These are phyloP conservation scores for Lomentospora prolificans DNA, from an alignment of 2,329 filamentous ascomycete species.

Conservation along the genomic window DNA sequence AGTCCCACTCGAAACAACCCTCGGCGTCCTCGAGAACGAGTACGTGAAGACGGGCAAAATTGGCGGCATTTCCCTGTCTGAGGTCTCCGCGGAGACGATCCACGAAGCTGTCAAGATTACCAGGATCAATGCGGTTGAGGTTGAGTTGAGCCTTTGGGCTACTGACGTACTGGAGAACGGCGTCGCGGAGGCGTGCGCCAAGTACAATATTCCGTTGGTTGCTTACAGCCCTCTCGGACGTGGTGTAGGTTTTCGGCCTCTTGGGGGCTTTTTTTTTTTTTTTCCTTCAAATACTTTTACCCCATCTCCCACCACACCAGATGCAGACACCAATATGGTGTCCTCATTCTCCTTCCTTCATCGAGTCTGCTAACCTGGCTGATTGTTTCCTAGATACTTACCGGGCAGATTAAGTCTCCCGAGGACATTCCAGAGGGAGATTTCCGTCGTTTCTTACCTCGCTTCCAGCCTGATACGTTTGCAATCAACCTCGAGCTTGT, in stretches of 20 bases:
- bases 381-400: conserved; percentile 31
- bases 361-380: background rate
- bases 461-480: conserved; percentile 55
- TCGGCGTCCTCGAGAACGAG: conserved; percentile 33
- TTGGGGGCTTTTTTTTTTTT: too few relatives aligned
- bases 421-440: conserved; percentile 48
- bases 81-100: conserved; percentile 38
- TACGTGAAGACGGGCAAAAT: conserved; percentile 43
- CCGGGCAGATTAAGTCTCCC: conserved; percentile 39
- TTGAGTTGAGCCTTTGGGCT: conserved; percentile 42
- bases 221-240: conserved; percentile 64
- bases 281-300: too few relatives aligned
- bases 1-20: conserved; percentile 31
- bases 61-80: conserved; percentile 41
- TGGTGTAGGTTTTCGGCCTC: conserved; percentile 30
- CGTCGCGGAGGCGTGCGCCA: conserved; percentile 42
- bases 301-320: background rate
- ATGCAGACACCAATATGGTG: background rate
- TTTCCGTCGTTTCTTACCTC: conserved; percentile 34
- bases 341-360: conserved; percentile 8
- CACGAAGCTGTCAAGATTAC: conserved; percentile 33
- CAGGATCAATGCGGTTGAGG: conserved; percentile 39
- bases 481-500: conserved; percentile 55
- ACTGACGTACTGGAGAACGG: conserved; percentile 41
- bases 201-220: conserved; percentile 59